Base-by-base conservation (phyloP, 306 rosid genomes). In the Delonix regia region DNA sequence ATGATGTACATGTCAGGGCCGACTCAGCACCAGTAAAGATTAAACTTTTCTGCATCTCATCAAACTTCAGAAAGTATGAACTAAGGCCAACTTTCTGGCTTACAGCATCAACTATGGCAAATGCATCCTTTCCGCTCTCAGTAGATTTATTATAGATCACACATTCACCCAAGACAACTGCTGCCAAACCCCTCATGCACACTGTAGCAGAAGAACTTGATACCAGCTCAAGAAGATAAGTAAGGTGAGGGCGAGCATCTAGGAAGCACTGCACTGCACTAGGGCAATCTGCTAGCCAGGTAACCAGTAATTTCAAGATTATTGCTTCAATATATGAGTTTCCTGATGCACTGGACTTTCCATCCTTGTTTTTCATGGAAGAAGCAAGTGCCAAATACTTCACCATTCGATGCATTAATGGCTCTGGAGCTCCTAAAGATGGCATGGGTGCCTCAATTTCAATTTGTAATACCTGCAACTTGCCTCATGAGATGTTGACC, bases 71-170 rank as follows among this genome's bases (percentile, higher is more conserved):
- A 57, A 92, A 93, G 83, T 88, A 95, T 18, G 89, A 83, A 21
- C 96, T 89, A 39, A 95, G 97, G 81, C 99, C 98, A 65, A 92
- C 83, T 84, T 91, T 93, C 89, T 93, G 96, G 86, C 97, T 86
- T 74, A 93, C 83, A 55, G 83, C 30, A 84, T 95, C 99, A 85
- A 93, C 98, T 51, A 93, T 64, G n/a, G 87, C 70, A 79, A 85
- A 93, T 76, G 97, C 94, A 80, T 91, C 94, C 77, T 81, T 89
- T 78, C 91, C 94, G 24, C 68, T 82, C 56, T 91, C 97, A 49
- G 69, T 59, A 77, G 93, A 89, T 69, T 88, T 91, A 80, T 93
- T 95, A 85, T 85, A 95, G 85, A 93, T 88, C 41, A 93, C 93
- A 81, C 99, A 95, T 81, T 92, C 99, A 74, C 99, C 99, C 83